A percentile compares a stretch with the other conserved stretches of the same genome.
Conservation (phyloP, 208 protist species). For the Wallacemonas sp. region DNA sequence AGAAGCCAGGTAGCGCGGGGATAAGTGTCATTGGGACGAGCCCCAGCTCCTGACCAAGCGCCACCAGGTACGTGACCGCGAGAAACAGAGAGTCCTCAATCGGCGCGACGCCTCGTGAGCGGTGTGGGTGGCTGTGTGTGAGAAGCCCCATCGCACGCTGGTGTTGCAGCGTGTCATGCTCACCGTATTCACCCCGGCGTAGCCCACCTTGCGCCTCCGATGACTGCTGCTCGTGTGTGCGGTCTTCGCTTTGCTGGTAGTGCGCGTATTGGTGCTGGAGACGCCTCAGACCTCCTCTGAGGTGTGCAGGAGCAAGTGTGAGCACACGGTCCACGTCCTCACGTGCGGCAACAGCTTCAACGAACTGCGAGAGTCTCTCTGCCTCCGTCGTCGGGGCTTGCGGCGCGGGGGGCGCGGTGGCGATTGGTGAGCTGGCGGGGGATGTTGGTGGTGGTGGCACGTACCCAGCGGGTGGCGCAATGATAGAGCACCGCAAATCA, state of each 20-base stretch:
- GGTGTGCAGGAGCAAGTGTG: no score
- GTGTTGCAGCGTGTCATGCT: neutral
- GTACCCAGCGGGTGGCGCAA: constrained; percentile 14
- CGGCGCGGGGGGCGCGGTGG: no score
- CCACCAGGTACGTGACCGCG: constrained; percentile 20
- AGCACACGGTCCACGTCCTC: no score
- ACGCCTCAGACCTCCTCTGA: no score
- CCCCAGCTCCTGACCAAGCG: constrained; percentile 27
- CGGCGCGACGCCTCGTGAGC: neutral
- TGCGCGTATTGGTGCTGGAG: no score
- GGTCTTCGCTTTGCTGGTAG: neutral
- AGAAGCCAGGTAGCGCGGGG: constrained; percentile 3
- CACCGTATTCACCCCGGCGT: neutral
- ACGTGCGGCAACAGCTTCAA: neutral
- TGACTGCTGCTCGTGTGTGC: neutral
- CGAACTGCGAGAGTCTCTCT: constrained; percentile 1
- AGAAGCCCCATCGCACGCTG: neutral
- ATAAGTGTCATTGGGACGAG: constrained; percentile 22
- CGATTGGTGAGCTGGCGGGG: neutral
- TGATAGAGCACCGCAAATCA: constrained; percentile 17
- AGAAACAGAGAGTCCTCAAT: constrained; percentile 12
- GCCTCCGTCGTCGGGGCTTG: neutral
- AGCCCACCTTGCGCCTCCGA: neutral
- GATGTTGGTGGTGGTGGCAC: neutral
- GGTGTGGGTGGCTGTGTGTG: neutral